Conservation (phyloP, 495 filamentous ascomycete genomes). For the Tricharina praecox region DNA sequence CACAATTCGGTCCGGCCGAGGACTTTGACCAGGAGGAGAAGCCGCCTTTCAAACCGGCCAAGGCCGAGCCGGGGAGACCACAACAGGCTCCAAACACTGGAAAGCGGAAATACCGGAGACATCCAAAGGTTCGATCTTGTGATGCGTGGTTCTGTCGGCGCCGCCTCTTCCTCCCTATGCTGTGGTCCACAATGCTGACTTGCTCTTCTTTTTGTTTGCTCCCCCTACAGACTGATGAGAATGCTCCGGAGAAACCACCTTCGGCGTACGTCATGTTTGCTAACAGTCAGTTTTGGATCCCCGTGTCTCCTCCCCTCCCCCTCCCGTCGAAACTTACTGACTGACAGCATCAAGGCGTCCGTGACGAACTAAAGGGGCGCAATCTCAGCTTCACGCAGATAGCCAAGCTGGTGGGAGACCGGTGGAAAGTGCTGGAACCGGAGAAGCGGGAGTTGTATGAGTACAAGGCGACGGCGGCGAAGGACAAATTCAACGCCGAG, state of each 20-base stretch:
- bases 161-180: too few relatives aligned
- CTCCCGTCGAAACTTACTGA: conserved; percentile 8
- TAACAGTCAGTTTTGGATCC: conserved; percentile 56
- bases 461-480: conserved; percentile 45
- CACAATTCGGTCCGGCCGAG: conserved; percentile 15
- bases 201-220: conserved; percentile 13
- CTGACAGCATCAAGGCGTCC: conserved; percentile 37
- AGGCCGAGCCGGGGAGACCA: conserved; percentile 21
- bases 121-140: conserved; percentile 60
- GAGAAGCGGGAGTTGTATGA: conserved; percentile 54
- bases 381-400: conserved; percentile 66
- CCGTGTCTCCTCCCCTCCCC: not conserved
- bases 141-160: not conserved
- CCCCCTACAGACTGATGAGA: conserved; percentile 43
- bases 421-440: conserved; percentile 53
- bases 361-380: conserved; percentile 54
- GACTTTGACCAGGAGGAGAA: conserved; percentile 25
- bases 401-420: conserved; percentile 62
- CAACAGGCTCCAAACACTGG: conserved; percentile 21
- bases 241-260: conserved; percentile 58
- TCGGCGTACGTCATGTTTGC: conserved; percentile 75
- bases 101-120: conserved; percentile 61
- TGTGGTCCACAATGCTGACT: not conserved
- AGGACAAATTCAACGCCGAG: conserved; percentile 52
- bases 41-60: conserved; percentile 14